Conservation (phyloP, 2,329 filamentous ascomycete genomes). For the Ophioceras dolichostomum region DNA sequence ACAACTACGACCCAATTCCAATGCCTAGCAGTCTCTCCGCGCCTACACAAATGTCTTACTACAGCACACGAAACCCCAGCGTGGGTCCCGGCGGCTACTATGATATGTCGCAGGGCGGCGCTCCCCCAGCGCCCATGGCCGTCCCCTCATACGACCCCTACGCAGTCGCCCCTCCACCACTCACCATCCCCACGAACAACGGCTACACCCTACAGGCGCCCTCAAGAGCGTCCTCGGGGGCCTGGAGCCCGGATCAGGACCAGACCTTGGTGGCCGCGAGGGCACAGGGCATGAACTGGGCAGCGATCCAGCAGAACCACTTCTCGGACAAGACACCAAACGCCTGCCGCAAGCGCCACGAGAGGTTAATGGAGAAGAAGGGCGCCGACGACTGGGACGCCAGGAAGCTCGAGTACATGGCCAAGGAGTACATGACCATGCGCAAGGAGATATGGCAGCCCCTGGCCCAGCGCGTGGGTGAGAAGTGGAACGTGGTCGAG, state of each 20-base stretch:
- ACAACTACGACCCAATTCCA: constrained; percentile 3
- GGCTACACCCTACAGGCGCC: constrained; percentile 19
- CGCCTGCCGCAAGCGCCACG: constrained; percentile 81
- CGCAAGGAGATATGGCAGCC: constrained; percentile 72
- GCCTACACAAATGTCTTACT: constrained; percentile 18
- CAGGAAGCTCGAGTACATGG: constrained; percentile 60
- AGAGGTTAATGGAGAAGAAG: constrained; percentile 66
- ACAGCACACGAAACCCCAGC: constrained; percentile 12
- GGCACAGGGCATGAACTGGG: constrained; percentile 70
- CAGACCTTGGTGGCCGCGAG: constrained; percentile 59
- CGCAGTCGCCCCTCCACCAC: constrained; percentile 17
- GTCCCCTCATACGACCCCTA: constrained; percentile 19
- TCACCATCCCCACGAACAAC: constrained; percentile 13
- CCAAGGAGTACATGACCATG: constrained; percentile 67
- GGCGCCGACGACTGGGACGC: constrained; percentile 70
- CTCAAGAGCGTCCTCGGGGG: constrained; percentile 46
- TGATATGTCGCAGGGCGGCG: constrained; percentile 11
- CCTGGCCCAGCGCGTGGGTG: constrained; percentile 61
- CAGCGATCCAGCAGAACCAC: constrained; percentile 61
- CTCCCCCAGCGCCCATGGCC: constrained; percentile 12
- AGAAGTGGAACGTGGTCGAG: constrained; percentile 66
- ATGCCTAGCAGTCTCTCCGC: no score
- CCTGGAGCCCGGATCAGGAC: constrained; percentile 67
- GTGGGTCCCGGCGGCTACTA: constrained; percentile 17
- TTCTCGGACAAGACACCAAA: constrained; percentile 71